phyloP scores from a whole-genome alignment of 371 early-diverging fungal genomes.

The Mucor plumbeus region DNA sequence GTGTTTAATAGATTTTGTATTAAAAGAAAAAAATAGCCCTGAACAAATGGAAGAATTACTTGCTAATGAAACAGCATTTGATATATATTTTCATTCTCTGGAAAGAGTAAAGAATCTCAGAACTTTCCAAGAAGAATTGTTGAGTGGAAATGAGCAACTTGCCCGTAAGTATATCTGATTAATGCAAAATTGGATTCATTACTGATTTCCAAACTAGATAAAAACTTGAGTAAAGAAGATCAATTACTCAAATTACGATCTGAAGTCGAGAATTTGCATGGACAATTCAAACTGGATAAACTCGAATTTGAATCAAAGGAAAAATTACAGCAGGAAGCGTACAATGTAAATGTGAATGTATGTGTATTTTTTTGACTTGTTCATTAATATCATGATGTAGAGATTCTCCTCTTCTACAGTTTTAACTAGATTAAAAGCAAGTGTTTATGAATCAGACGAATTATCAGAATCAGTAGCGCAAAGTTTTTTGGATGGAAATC shows the following conservation, averaged over 20 bases:
- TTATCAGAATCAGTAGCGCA: conserved; percentile 66
- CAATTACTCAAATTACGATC: conserved; percentile 46
- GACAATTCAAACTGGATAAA: conserved; percentile 39
- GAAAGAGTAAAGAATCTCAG: conserved; percentile 59
- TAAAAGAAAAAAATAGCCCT: conserved; percentile 21
- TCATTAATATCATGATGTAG: conserved; percentile 25
- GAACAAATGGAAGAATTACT: conserved; percentile 60
- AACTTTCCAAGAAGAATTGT: conserved; percentile 57
- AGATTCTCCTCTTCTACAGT: conserved; percentile 65
- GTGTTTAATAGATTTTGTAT: too few species aligned
- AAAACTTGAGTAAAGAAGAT: conserved; percentile 54
- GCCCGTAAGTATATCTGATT: conserved; percentile 46
- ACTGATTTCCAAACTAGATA: conserved; percentile 35
- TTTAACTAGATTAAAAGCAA: conserved; percentile 57
- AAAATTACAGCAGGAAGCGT: conserved; percentile 60
- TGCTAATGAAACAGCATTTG: conserved; percentile 59
- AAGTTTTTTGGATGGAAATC: conserved; percentile 63
- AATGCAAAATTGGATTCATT: too few species aligned
- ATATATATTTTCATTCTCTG: conserved; percentile 58
- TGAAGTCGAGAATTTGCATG: conserved; percentile 46
- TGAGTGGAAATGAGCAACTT: conserved; percentile 62
- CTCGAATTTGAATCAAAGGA: conserved; percentile 56
- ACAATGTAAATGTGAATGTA: conserved; percentile 43
- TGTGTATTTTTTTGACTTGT: too few species aligned
- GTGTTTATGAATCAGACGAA: conserved; percentile 66